phyloP scores from a whole-genome alignment of 163 green algal species.

The Scenedesmus sp. region DNA sequence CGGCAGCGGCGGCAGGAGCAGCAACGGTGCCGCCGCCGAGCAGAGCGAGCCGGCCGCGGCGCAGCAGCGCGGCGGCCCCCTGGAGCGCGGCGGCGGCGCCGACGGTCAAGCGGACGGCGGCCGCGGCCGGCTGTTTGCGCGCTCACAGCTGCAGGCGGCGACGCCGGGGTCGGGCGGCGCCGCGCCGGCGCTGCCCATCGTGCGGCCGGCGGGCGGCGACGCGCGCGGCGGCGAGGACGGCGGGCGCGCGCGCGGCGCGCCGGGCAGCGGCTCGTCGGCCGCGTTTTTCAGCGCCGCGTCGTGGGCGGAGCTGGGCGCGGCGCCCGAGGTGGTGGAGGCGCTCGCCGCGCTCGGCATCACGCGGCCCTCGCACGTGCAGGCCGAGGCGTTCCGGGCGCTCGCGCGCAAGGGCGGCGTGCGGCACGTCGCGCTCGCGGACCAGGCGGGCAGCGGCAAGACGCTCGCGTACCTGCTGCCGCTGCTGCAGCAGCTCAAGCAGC shows the following conservation, averaged over 20 bases:
- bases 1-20: not conserved
- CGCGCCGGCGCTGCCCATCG: constrained; percentile 12
- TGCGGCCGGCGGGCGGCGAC: not conserved
- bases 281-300: constrained; percentile 65
- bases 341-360: constrained; percentile 65
- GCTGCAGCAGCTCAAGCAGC: constrained; percentile 62
- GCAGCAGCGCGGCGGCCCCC: not conserved
- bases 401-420: not conserved
- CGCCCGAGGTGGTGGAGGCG: constrained; percentile 60
- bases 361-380: constrained; percentile 76
- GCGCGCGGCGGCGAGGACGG: not conserved
- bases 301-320: constrained; percentile 56
- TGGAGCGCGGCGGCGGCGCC: not conserved
- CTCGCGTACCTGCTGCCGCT: constrained; percentile 90
- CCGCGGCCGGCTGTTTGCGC: not conserved
- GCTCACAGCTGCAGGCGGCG: constrained; percentile 15
- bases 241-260: not conserved
- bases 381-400: constrained; percentile 40
- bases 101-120: not conserved
- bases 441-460: constrained; percentile 92
- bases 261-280: not conserved
- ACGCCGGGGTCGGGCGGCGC: not conserved
- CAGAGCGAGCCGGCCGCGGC: too few species aligned
- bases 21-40: too few species aligned
- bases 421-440: constrained; percentile 79